phyloP scores from a whole-genome alignment of 495 filamentous ascomycete species.

The Penicillium cosmopolitanum region DNA sequence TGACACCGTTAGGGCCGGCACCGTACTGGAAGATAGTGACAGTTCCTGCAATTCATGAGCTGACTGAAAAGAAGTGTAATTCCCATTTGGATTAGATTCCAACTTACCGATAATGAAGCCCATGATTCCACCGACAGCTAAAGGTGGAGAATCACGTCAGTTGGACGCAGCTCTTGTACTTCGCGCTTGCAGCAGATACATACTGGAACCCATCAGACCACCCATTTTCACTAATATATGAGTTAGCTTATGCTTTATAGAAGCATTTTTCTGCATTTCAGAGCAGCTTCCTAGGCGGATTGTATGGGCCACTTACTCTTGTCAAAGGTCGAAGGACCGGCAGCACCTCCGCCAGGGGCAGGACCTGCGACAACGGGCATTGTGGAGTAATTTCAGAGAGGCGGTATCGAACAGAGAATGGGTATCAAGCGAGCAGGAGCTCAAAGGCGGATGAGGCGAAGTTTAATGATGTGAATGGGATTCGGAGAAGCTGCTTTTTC shows the following conservation, averaged over 20 bases:
- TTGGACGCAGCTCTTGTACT: slow-evolving; percentile 11
- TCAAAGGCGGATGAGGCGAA: slow-evolving; percentile 5
- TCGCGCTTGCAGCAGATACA: slow-evolving; percentile 35
- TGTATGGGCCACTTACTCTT: slow-evolving; percentile 68
- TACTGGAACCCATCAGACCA: slow-evolving; percentile 96
- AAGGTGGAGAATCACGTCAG: slow-evolving; percentile 16
- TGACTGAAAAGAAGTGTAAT: background rate
- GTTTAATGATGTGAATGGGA: background rate
- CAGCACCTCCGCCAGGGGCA: slow-evolving; percentile 40
- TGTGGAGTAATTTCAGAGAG: slow-evolving; percentile 24
- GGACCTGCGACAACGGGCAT: slow-evolving; percentile 73
- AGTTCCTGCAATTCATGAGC: slow-evolving; percentile 59
- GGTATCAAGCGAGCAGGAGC: slow-evolving; percentile 7
- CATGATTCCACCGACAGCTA: slow-evolving; percentile 93
- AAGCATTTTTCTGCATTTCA: background rate
- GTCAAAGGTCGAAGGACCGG: slow-evolving; percentile 83
- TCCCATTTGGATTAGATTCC: background rate
- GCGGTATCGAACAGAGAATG: background rate
- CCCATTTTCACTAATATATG: slow-evolving; percentile 85
- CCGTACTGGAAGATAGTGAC: slow-evolving; percentile 95
- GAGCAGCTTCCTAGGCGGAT: background rate
- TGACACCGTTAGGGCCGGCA: slow-evolving; percentile 88
- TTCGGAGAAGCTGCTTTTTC: slow-evolving; percentile 23
- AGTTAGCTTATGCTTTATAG: slow-evolving; percentile 25
- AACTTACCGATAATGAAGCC: slow-evolving; percentile 91